Conservation (phyloP, 2,329 filamentous ascomycete species). For the Colletotrichum orchidophilum region DNA sequence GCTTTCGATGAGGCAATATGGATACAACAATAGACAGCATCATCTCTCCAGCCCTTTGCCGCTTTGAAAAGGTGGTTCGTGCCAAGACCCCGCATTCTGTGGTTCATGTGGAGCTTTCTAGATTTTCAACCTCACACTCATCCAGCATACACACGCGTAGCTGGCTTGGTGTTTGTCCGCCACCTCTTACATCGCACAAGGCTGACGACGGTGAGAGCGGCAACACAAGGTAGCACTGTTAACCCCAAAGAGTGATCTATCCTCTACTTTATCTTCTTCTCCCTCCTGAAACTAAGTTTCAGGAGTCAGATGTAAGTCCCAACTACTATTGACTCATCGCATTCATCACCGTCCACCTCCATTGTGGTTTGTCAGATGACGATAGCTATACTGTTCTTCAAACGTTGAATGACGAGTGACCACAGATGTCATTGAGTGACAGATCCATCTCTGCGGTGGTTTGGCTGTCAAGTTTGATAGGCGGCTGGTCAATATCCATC, state of each 20-base stretch:
- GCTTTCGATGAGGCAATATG: background rate
- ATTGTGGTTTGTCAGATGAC: background rate
- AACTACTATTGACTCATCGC: background rate
- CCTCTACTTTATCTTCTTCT: background rate
- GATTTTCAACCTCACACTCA: background rate
- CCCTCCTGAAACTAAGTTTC: background rate
- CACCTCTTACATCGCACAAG: background rate
- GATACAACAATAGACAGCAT: too few relatives aligned
- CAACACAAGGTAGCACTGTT: background rate
- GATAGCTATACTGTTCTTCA: background rate
- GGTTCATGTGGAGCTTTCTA: conserved; percentile 7
- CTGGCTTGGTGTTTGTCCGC: background rate
- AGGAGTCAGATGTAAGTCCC: background rate
- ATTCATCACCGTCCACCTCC: background rate
- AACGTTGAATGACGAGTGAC: background rate
- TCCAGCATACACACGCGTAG: background rate
- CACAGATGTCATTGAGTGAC: background rate
- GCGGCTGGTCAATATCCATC: background rate
- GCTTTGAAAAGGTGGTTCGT: background rate
- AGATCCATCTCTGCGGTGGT: background rate
- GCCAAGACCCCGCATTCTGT: background rate
- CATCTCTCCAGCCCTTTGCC: background rate
- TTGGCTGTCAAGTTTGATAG: background rate
- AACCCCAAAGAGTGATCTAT: background rate
- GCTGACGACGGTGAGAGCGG: background rate